Conservation (phyloP, 805 yeast species). For the Myxozyma nipponensis region DNA sequence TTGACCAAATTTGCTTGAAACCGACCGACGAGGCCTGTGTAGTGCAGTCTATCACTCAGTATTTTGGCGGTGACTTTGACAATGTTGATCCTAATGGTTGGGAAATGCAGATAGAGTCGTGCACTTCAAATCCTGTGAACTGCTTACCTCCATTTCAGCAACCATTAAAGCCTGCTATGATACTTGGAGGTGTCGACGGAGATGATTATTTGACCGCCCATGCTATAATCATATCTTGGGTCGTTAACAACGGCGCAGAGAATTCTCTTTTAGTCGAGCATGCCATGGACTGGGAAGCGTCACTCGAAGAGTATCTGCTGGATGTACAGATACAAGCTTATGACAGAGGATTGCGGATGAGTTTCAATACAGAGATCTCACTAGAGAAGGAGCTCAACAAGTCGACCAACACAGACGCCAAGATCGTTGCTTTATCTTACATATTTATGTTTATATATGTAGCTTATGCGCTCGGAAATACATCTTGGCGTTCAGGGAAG, state of each 20-base stretch:
- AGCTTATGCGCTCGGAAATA: constrained; percentile 57
- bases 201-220: constrained; percentile 50
- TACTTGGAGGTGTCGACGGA: constrained; percentile 60
- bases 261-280: constrained; percentile 44
- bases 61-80: constrained; percentile 62
- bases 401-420: constrained; percentile 73
- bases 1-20: constrained; percentile 73
- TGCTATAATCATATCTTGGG: constrained; percentile 73
- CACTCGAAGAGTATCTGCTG: constrained; percentile 54
- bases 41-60: constrained; percentile 83
- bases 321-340: constrained; percentile 48
- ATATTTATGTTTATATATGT: constrained; percentile 85
- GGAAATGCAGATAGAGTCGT: constrained; percentile 51
- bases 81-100: constrained; percentile 52
- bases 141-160: constrained; percentile 90
- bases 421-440: constrained; percentile 69
- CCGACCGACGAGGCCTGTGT: constrained; percentile 80
- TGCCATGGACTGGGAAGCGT: constrained; percentile 65
- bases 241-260: constrained; percentile 54
- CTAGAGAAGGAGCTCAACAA: constrained; percentile 78
- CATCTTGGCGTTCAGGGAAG: constrained; percentile 21
- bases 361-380: constrained; percentile 79
- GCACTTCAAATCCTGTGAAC: constrained; percentile 78
- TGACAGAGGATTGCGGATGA: constrained; percentile 53
- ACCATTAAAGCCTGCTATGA: constrained; percentile 67